A percentile compares a stretch with the other conserved stretches of the same genome.
These are phyloP conservation scores for Neurospora tetraspora DNA, from an alignment of 495 filamentous ascomycete genomes.

Conservation along the genomic window DNA sequence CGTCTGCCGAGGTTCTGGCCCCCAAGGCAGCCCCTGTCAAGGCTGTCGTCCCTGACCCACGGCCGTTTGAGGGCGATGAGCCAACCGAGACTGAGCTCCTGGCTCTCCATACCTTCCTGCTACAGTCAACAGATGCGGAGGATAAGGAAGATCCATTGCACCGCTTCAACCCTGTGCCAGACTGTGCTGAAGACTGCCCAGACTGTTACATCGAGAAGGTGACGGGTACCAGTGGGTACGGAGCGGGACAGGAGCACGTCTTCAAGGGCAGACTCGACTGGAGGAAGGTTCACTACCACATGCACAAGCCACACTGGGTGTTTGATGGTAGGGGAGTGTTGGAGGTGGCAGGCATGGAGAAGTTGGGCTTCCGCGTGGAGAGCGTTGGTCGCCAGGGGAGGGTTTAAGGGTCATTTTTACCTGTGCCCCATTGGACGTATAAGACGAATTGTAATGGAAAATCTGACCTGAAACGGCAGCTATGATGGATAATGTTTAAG, in stretches of 20 bases:
- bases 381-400: constrained; percentile 33
- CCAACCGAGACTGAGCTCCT: constrained; percentile 28
- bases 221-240: constrained; percentile 15
- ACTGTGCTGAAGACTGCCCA: constrained; percentile 24
- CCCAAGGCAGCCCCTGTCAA: constrained; percentile 1
- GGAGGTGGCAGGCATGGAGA: constrained; percentile 43
- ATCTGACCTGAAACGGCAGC: not conserved
- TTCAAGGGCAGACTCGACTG: constrained; percentile 37
- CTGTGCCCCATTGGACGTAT: not conserved
- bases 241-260: constrained; percentile 16
- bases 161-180: constrained; percentile 23
- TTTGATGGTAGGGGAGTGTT: constrained; percentile 61
- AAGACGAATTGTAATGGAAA: not conserved
- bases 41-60: constrained; percentile 1
- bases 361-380: constrained; percentile 47
- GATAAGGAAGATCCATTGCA: constrained; percentile 16
- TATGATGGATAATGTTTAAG: not conserved
- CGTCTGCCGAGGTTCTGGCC: not conserved
- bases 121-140: not conserved
- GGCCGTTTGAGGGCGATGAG: constrained; percentile 5
- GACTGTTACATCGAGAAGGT: constrained; percentile 25
- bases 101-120: constrained; percentile 19
- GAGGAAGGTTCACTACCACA: constrained; percentile 38
- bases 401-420: not conserved
- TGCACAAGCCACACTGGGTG: constrained; percentile 55